These are phyloP conservation scores for Amphirosellinia nigrospora DNA, from an alignment of 495 filamentous ascomycete species.

Conservation along the genomic window DNA sequence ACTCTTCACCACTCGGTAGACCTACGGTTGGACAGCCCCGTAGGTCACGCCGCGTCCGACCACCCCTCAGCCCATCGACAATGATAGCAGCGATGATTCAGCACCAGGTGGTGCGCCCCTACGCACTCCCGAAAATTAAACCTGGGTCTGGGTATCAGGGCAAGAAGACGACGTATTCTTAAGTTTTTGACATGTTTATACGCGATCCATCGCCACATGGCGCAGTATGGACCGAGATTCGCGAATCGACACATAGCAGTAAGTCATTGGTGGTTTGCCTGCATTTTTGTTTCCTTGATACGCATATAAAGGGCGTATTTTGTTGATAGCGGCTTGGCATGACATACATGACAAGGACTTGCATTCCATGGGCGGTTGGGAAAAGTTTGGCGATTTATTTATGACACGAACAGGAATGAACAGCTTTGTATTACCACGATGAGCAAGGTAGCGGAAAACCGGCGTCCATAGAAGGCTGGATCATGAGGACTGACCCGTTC, in stretches of 20 bases:
- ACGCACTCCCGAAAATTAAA: background rate
- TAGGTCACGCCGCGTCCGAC: slow-evolving; percentile 5
- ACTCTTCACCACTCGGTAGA: background rate
- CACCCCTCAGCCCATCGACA: slow-evolving; percentile 7
- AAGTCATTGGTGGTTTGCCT: background rate
- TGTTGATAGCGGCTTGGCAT: slow-evolving; percentile 16
- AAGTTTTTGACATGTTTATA: background rate
- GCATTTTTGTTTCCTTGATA: slow-evolving; percentile 3
- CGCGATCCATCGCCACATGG: background rate
- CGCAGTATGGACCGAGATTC: background rate
- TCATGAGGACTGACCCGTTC: slow-evolving; percentile 26
- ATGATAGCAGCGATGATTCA: slow-evolving; percentile 28
- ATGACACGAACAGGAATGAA: slow-evolving; percentile 18
- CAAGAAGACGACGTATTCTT: background rate
- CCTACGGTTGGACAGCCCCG: slow-evolving; percentile 23
- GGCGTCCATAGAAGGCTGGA: slow-evolving; percentile 26
- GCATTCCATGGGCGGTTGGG: slow-evolving; percentile 19
- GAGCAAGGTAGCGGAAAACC: slow-evolving; percentile 24
- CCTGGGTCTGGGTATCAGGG: background rate
- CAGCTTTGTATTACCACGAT: slow-evolving; percentile 20
- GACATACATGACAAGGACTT: slow-evolving; percentile 11
- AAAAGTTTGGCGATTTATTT: slow-evolving; percentile 22
- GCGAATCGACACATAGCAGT: background rate
- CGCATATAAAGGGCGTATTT: slow-evolving; percentile 8
- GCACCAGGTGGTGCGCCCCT: slow-evolving; percentile 21